Base-by-base conservation (phyloP, 768 basidiomycete genomes). In the Hericium alpestre region DNA sequence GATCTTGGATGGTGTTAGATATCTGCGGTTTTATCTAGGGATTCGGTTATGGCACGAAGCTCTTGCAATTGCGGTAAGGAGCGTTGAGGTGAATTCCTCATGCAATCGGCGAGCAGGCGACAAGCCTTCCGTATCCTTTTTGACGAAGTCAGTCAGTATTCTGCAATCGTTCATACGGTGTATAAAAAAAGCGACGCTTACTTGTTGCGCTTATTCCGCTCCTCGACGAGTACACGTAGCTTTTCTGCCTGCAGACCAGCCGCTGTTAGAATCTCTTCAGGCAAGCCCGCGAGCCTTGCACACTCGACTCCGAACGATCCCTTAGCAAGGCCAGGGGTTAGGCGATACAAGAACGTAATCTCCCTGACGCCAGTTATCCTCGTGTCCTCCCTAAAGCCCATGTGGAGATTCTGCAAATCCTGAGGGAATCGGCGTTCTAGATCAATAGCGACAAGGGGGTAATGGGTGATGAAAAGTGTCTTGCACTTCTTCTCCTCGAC, bases 231-330 rank as follows among this genome's bases (percentile, higher is more conserved):
- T 12, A 61, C 62, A 65, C 82, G 80, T 73, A 93, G 79, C 18
- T 70, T 67, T 16, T 75, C 70, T 1, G 88, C 81, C 38, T 76
- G 70, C 11, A 49, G 50, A 11, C 77, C 67, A 15, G 94, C 94
- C 7, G 75, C 68, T 6, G 71, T 69, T 3, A 97, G 74, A 8
- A 98, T 76, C 1, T 69, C 59, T 61, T 87, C 84, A 0, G 91
- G 87, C 38, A 98, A 67, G 9, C 86, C 87, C 0, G 95, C 95
- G 23, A 97, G 78, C 47, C 91, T 80, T 8, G 85, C 93, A 67
- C 93, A 95, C 74, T 95, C 93, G 9, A 96, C 84, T 11, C 93
- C 93, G 66, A 93, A 97, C 0, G 90, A 93, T 65, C 86, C 86
- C 75, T 77, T 73, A 3, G 91, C 86, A 38, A 92, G 73, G 11